phyloP scores from a whole-genome alignment of 176 grass and related monocot genomes.

The Rhipidocladum racemiflorum region DNA sequence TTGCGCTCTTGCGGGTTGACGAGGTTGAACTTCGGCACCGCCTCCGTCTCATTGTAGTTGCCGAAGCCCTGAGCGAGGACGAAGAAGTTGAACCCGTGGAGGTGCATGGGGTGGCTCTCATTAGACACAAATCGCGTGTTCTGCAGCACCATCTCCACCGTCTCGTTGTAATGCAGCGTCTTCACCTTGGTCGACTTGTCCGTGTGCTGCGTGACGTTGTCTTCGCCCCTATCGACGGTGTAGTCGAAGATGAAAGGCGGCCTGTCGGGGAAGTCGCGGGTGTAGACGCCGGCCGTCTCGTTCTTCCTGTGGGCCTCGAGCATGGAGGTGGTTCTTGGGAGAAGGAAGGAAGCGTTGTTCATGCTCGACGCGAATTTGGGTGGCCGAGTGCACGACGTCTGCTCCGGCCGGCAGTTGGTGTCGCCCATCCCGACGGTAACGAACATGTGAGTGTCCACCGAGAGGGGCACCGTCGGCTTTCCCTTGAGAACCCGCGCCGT shows the following conservation, averaged over 20 bases:
- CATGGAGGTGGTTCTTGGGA: constrained; percentile 33
- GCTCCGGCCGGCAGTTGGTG: constrained; percentile 21
- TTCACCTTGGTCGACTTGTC: constrained; percentile 42
- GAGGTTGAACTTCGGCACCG: constrained; percentile 29
- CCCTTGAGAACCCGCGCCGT: constrained; percentile 31
- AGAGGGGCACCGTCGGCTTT: constrained; percentile 36
- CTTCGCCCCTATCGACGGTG: neutral
- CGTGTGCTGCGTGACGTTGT: too few relatives aligned
- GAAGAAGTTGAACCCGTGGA: constrained; percentile 56
- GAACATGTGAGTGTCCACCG: constrained; percentile 58
- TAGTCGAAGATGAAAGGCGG: constrained; percentile 42
- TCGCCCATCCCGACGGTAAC: constrained; percentile 37
- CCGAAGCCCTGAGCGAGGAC: constrained; percentile 59
- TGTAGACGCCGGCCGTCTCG: constrained; percentile 34
- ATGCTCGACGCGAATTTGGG: constrained; percentile 39
- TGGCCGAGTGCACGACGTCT: constrained; percentile 4
- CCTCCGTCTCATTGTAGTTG: constrained; percentile 27
- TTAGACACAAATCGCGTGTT: constrained; percentile 38
- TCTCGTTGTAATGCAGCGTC: constrained; percentile 34
- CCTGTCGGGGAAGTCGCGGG: constrained; percentile 47
- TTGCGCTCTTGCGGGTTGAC: constrained; percentile 54
- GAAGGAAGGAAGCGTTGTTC: constrained; percentile 60
- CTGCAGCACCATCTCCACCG: constrained; percentile 63
- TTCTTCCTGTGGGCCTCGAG: constrained; percentile 37
- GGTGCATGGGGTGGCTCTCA: constrained; percentile 61